phyloP scores from a whole-genome alignment of 768 basidiomycete genomes.

The Pleurotus salmoneostramineus region DNA sequence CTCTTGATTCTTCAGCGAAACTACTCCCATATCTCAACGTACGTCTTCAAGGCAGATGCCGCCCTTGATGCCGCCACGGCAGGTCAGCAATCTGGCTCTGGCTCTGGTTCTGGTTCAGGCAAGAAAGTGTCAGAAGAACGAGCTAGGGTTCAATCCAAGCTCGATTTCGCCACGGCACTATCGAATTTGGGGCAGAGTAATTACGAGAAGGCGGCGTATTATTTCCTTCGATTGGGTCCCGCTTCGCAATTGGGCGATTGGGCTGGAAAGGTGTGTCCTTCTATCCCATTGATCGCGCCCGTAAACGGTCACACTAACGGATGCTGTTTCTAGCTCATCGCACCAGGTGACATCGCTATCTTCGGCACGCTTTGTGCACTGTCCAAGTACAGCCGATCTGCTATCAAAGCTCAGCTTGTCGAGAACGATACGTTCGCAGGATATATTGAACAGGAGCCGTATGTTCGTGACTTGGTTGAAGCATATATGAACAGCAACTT shows the following conservation, averaged over 20 bases:
- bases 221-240: constrained; percentile 67
- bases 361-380: constrained; percentile 85
- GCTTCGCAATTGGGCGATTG: constrained; percentile 71
- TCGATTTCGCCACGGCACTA: constrained; percentile 79
- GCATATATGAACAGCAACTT: constrained; percentile 87
- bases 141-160: constrained; percentile 69
- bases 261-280: constrained; percentile 56
- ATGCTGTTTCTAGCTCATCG: constrained; percentile 49
- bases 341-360: constrained; percentile 81
- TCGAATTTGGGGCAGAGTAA: constrained; percentile 65
- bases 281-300: not conserved
- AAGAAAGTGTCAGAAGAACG: constrained; percentile 56
- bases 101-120: constrained; percentile 20
- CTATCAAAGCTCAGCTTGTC: constrained; percentile 64
- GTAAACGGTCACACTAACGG: not conserved
- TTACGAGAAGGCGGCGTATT: constrained; percentile 78
- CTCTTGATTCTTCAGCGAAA: constrained; percentile 83
- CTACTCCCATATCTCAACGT: constrained; percentile 85
- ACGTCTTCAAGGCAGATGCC: constrained; percentile 94
- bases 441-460: constrained; percentile 84
- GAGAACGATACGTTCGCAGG: constrained; percentile 68
- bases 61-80: constrained; percentile 64
- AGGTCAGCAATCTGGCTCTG: constrained; percentile 18
- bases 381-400: constrained; percentile 65
- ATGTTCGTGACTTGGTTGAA: constrained; percentile 81